Base-by-base conservation (phyloP, 345 rosid genomes). In the Rubroshorea leprosula region DNA sequence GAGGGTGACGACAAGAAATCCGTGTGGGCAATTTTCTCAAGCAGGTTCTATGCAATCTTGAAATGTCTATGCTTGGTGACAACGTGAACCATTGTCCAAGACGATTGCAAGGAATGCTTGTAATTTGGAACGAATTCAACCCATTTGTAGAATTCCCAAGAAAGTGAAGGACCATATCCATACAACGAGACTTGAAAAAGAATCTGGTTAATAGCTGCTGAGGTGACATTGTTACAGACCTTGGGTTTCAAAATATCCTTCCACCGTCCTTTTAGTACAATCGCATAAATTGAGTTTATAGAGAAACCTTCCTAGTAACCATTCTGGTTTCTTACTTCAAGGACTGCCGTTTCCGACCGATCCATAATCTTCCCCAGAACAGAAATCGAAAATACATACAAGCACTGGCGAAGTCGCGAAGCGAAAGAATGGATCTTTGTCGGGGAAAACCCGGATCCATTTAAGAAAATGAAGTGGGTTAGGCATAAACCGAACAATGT, bases 41-140 rank as follows among this genome's bases (percentile, higher is more conserved):
- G 95, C 89, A 92, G 71, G 35, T 65, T 67, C 69, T 92, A 95
- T 22, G 90, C 98, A 16, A 71, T 69, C 69, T 71, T 84, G 78
- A 79, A 89, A 81, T 83, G 82, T 15, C 78, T 70, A 72, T 73
- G 74, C 63, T 81, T 80, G 0, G 91, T 76, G 1, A 92, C 68
- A 64, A 89, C 64, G 54, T 81, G 67, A 50, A 92, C 59, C 98
- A 89, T 92, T 23, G 84, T 71, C 97, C 97, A 92, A 0, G 89
- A 81, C 31, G 87, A 75, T 62, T 81, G 90, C 31, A 92, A 66
- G 12, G 78, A 66, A 60, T 86, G 96, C 22, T 75, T 81, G 57
- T 57, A 79, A 25, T 64, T 63, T 8, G 86, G 87, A 0, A 76
- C 11, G 0, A 79, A 74, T 57, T 84, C 83, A 21, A 71, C 41